Evolutionary conservation across 805 yeast species (phyloP).

Genomic region (Blastobotrys muscicola): DNA sequence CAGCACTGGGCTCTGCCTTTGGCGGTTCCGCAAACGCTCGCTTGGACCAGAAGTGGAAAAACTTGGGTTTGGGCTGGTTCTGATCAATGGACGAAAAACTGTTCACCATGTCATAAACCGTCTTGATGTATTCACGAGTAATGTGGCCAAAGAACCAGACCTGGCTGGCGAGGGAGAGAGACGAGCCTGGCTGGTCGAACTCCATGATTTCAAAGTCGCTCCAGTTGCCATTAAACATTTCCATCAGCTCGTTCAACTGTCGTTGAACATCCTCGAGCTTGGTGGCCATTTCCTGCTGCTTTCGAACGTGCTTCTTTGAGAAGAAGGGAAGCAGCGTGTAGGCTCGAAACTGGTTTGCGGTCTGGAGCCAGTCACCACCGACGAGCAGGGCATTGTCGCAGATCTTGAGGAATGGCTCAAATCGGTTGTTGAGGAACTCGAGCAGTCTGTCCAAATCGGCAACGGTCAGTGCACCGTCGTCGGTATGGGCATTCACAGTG

Average conservation of each 20-base stretch:
- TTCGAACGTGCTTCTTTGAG: conserved; percentile 4
- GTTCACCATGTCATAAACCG: conserved; percentile 4
- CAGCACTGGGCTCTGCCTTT: conserved; percentile 1
- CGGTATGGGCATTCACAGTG: not conserved
- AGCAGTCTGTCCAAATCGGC: conserved; percentile 10
- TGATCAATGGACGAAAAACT: conserved; percentile 10
- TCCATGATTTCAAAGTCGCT: not conserved
- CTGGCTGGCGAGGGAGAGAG: conserved; percentile 8
- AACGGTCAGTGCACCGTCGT: conserved; percentile 3
- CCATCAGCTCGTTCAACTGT: conserved; percentile 2
- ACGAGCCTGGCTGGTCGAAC: conserved; percentile 1
- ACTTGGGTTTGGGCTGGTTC: conserved; percentile 10
- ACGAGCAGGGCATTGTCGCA: conserved; percentile 11
- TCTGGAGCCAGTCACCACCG: conserved; percentile 16
- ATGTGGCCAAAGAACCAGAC: conserved; percentile 14
- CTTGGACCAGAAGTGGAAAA: conserved; percentile 11
- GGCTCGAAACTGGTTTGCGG: conserved; percentile 17
- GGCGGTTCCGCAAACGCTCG: not conserved
- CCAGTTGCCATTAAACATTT: conserved; percentile 4
- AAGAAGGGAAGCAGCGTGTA: conserved; percentile 5
- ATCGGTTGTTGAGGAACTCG: conserved; percentile 1
- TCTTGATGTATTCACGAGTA: conserved; percentile 4
- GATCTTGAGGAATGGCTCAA: conserved; percentile 2
- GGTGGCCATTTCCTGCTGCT: conserved; percentile 7
- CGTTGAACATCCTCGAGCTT: conserved; percentile 5